Conservation (phyloP, 352 stramenopile species). For the Halophytophthora batemanensis region DNA sequence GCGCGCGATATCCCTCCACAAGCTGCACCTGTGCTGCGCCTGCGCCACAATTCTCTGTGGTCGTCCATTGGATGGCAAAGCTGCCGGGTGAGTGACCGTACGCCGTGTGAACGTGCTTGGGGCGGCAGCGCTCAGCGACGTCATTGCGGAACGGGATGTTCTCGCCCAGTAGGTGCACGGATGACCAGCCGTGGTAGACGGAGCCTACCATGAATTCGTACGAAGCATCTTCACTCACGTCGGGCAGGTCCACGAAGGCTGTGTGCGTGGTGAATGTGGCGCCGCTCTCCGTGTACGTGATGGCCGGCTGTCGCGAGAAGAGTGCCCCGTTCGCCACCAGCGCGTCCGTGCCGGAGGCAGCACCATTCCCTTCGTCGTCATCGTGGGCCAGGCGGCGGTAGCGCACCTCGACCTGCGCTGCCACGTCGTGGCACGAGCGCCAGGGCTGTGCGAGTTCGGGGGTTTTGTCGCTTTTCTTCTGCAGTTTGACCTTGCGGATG, state of each 20-base stretch:
- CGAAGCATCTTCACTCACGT: constrained; percentile 5
- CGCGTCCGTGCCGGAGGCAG: constrained; percentile 6
- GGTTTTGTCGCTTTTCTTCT: constrained; percentile 32
- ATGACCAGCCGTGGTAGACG: constrained; percentile 77
- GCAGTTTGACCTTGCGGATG: constrained; percentile 56
- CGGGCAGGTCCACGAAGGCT: constrained; percentile 48
- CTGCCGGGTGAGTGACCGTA: constrained; percentile 56
- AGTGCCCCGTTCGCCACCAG: constrained; percentile 8
- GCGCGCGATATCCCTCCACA: constrained; percentile 49
- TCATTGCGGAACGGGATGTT: constrained; percentile 42
- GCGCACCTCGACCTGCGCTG: constrained; percentile 47
- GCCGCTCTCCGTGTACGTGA: constrained; percentile 47
- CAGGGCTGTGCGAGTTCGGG: constrained; percentile 38
- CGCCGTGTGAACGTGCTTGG: constrained; percentile 82
- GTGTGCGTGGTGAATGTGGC: constrained; percentile 67
- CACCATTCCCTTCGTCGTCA: constrained; percentile 21
- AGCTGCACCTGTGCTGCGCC: constrained; percentile 51
- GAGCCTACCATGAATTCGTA: constrained; percentile 81
- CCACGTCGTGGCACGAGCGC: constrained; percentile 69
- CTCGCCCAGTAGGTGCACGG: constrained; percentile 49
- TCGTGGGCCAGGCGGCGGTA: constrained; percentile 42
- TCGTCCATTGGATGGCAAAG: constrained; percentile 80
- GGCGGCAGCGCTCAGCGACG: constrained; percentile 51
- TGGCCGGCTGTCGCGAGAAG: constrained; percentile 43
- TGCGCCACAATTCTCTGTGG: constrained; percentile 47